Evolutionary conservation across 2,329 filamentous ascomycete species (phyloP).

Genomic region (Xylaria sp.): DNA sequence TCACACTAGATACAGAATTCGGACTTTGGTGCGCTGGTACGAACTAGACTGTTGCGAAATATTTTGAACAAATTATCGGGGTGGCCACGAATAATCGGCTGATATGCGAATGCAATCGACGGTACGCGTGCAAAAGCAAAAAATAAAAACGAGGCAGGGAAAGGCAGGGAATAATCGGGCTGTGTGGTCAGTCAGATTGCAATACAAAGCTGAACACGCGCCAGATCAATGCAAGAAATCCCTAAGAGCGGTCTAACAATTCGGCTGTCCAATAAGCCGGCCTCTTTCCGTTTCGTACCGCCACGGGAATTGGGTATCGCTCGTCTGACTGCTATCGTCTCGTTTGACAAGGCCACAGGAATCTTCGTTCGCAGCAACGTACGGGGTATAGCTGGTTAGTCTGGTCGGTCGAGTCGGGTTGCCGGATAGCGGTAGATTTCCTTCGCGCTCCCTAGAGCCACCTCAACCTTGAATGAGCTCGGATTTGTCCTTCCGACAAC

Average conservation of each 20-base stretch:
- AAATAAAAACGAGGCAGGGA: constrained; percentile 1
- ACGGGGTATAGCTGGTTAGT: not conserved
- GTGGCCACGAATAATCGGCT: constrained; percentile 10
- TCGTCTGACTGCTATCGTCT: constrained; percentile 4
- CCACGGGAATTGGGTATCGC: constrained; percentile 12
- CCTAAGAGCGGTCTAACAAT: constrained; percentile 23
- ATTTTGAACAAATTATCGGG: constrained; percentile 12
- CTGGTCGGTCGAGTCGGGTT: not conserved
- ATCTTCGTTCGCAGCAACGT: not conserved
- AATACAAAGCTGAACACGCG: constrained; percentile 27
- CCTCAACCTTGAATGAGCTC: not conserved
- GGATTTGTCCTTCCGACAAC: not conserved
- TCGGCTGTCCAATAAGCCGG: constrained; percentile 25
- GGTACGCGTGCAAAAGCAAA: constrained; percentile 17
- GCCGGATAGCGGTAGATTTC: not conserved
- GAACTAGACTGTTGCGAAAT: constrained; percentile 5
- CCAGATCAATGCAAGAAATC: constrained; percentile 23
- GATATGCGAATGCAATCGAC: constrained; percentile 20
- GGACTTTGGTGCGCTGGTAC: not conserved
- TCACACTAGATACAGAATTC: constrained; percentile 3
- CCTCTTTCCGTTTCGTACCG: constrained; percentile 4
- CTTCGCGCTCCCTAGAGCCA: constrained; percentile 12
- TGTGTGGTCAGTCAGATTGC: constrained; percentile 16
- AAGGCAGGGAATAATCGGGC: constrained; percentile 16
- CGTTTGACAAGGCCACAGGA: constrained; percentile 10